Evolutionary conservation across 768 basidiomycete genomes (phyloP), one percentile per base, ranked within the genome.

Genomic region (Macrocybe gigantea): DNA sequence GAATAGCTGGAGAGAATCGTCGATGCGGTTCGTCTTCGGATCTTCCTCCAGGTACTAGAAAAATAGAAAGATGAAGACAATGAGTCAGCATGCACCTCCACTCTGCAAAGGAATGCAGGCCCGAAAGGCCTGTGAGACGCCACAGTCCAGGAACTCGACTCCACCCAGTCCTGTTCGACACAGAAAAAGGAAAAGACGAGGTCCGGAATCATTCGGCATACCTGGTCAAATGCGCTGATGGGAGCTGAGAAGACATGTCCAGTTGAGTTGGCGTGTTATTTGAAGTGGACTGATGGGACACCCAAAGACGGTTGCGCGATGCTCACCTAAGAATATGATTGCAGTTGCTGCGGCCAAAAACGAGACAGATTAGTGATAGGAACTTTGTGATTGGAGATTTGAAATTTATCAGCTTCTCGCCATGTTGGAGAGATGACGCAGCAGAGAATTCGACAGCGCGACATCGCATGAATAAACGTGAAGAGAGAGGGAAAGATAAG

Each of bases 221-320:
- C 85, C 78, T 91, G 88, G 71, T 92, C 88, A 60, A 88, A 92
- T 36, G 89, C 89, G 57, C 85, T 87, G 53, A 92, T 83, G 36
- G 89, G 89, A 44, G 87, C 89, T 73, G 51, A 39, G 31, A 33
- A 13, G 31, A 22, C 22, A 22, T 22, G 22, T 22, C 22, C 2
- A 22, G 22, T 22, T 22, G 22, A 22, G 22, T 22, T 22, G 22
- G 22, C 22, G 22, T 22, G 33, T 7, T 29, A 33, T 22, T 30
- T 31, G n/a, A 10, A 15, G 35, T 2, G 14, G 30, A 15, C 12
- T n/a, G 29, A n/a, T n/a, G 11, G 14, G 9, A 12, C 45, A 40
- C 32, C 49, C 37, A 30, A 13, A 42, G 34, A 11, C 41, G 36
- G 31, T 22, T 22, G 22, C 38, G 38, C 38, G 33, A 45, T 33